Evolutionary conservation across 176 grass and related monocot genomes (phyloP).

Genomic region (Bolboschoenus planiculmis): DNA sequence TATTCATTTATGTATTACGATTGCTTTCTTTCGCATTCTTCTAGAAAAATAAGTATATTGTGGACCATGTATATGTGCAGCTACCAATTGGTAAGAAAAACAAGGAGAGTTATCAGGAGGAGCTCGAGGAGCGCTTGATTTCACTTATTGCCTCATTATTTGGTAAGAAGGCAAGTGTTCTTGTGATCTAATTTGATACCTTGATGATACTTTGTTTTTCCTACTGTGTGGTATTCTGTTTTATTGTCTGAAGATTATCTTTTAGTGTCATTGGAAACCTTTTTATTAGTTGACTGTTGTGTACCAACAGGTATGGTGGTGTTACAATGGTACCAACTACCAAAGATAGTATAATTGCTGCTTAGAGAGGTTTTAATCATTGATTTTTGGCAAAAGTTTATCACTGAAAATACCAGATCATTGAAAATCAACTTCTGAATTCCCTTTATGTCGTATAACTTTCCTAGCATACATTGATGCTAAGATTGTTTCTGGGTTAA

Average conservation of each 20-base stretch:
- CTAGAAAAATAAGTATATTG: constrained; percentile 3
- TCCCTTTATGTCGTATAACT: background rate
- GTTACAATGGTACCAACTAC: background rate
- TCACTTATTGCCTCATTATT: constrained; percentile 95
- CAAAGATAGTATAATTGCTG: background rate
- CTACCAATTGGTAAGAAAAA: constrained; percentile 82
- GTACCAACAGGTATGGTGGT: background rate
- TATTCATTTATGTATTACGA: background rate
- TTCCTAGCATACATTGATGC: background rate
- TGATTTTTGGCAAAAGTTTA: background rate
- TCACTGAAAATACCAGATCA: background rate
- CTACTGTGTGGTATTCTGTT: background rate
- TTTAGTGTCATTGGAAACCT: background rate
- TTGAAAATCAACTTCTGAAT: background rate
- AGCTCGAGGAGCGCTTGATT: constrained; percentile 86
- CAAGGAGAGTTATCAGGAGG: constrained; percentile 86
- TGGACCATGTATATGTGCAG: constrained; percentile 29
- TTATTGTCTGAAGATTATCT: background rate
- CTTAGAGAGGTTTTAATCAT: background rate
- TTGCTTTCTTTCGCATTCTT: background rate
- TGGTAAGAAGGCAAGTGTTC: constrained; percentile 66
- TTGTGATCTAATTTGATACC: constrained; percentile 1
- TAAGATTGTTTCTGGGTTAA: background rate
- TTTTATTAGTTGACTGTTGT: background rate
- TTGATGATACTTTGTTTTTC: background rate